phyloP scores from a whole-genome alignment of 495 filamentous ascomycete genomes.

The Talaromyces thailandensis region DNA sequence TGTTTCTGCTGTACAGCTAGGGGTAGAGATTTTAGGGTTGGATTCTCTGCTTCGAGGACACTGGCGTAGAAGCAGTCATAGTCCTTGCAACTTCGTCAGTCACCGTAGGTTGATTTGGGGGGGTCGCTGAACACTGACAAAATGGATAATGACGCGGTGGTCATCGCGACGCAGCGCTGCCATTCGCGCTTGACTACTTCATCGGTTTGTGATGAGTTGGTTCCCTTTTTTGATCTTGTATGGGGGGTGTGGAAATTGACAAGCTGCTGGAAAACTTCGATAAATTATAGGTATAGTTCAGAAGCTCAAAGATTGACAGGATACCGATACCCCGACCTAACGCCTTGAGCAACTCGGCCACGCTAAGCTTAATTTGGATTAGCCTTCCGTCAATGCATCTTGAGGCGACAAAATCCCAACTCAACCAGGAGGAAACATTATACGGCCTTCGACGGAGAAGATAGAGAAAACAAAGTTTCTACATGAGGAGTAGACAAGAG shows the following conservation, averaged over 20 bases:
- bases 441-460: too few relatives aligned
- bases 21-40: conserved; percentile 59
- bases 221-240: neutral
- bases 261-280: too few relatives aligned
- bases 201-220: neutral
- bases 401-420: too few relatives aligned
- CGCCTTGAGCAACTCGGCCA: neutral
- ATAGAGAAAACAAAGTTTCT: neutral
- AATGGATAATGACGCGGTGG: conserved; percentile 68
- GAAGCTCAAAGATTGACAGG: too few relatives aligned
- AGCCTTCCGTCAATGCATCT: neutral
- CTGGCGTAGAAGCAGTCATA: conserved; percentile 94
- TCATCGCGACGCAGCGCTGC: conserved; percentile 36
- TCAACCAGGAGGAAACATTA: too few relatives aligned
- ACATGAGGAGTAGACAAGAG: neutral
- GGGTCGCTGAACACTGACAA: conserved; percentile 43
- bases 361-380: neutral
- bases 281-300: too few relatives aligned
- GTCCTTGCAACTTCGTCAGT: conserved; percentile 40
- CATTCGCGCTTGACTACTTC: conserved; percentile 1
- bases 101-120: neutral
- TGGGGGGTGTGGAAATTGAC: too few relatives aligned
- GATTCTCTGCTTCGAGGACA: conserved; percentile 74
- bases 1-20: conserved; percentile 78
- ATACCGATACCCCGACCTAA: neutral